phyloP scores from a whole-genome alignment of 495 filamentous ascomycete species.

The Saxophila tyrrhenica region DNA sequence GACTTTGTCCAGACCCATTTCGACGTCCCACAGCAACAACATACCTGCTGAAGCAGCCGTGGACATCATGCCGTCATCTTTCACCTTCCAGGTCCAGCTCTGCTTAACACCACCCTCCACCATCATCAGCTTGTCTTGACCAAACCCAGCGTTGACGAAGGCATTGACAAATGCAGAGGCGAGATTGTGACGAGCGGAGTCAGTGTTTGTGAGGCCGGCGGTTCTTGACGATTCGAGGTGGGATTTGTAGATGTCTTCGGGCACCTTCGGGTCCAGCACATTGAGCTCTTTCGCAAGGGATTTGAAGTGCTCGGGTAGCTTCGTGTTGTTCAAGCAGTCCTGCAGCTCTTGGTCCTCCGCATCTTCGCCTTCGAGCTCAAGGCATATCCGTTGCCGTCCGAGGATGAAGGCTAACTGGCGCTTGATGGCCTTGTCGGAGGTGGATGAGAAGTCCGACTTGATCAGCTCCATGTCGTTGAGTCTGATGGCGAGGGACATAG shows the following conservation, averaged over 20 bases:
- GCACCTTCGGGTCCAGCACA: conserved; percentile 89
- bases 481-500: conserved; percentile 85
- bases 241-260: conserved; percentile 99
- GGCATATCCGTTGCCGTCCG: conserved; percentile 78
- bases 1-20: conserved; percentile 77
- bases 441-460: conserved; percentile 62
- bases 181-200: conserved; percentile 90
- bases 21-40: conserved; percentile 82
- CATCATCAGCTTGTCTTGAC: conserved; percentile 94
- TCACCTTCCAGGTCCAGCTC: conserved; percentile 98
- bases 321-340: conserved; percentile 77
- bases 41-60: conserved; percentile 88
- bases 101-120: conserved; percentile 64
- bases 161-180: conserved; percentile 93
- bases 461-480: conserved; percentile 80
- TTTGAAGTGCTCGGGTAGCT: conserved; percentile 85
- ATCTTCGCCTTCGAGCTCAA: conserved; percentile 50
- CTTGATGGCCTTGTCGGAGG: conserved; percentile 69
- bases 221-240: conserved; percentile 91
- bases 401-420: conserved; percentile 93
- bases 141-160: conserved; percentile 92
- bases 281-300: conserved; percentile 89
- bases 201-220: conserved; percentile 82
- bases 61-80: conserved; percentile 94
- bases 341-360: conserved; percentile 60